Base-by-base conservation (phyloP, 306 rosid genomes). In the Boehmeria nivea region DNA sequence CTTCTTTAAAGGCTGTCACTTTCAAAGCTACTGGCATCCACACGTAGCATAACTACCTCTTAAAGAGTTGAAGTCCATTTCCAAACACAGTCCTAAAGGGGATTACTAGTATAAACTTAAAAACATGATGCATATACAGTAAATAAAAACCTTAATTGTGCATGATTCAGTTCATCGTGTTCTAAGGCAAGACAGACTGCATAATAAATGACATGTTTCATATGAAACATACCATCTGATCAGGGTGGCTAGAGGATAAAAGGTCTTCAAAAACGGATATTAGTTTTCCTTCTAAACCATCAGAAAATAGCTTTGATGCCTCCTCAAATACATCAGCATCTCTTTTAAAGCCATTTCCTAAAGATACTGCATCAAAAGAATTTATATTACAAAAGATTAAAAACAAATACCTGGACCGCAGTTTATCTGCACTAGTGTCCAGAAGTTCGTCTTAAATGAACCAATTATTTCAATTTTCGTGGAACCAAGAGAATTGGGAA, bases 251-350 rank as follows among this genome's bases (percentile, higher is more conserved):
- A 46, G 83, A 70, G 49, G 88, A 80, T 48, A 84, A 57, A 63
- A 82, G 91, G 44, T 63, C 73, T 67, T 87, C 71, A 56, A 86
- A 60, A 57, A 78, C 63, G 19, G 66, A 76, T 68, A 90, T 60
- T 65, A 84, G 60, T 71, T 78, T 90, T 68, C 46, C 61, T 68
- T 90, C 98, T 55, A 90, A 72, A 59, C 95, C 95, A 71, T 80
- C 83, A 16, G 73, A 70, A 69, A 90, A 67, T 73, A 90, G 67
- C 66, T 79, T 80, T 64, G 57, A 64, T 19, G 79, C 95, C 76
- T 73, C 89, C 75, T 76, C 82, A 73, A 67, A 74, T 51, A 78
- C 74, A 68, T 60, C 59, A 59, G 62, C 66, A 47, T 66, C 85
- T 60, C 80, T 77, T 51, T 19, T 64, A 25, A 76, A 69, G 54